A percentile compares a stretch with the other conserved stretches of the same genome.
These are phyloP conservation scores for Thielaviopsis euricoi DNA, from an alignment of 2,329 filamentous ascomycete genomes.

Conservation along the genomic window DNA sequence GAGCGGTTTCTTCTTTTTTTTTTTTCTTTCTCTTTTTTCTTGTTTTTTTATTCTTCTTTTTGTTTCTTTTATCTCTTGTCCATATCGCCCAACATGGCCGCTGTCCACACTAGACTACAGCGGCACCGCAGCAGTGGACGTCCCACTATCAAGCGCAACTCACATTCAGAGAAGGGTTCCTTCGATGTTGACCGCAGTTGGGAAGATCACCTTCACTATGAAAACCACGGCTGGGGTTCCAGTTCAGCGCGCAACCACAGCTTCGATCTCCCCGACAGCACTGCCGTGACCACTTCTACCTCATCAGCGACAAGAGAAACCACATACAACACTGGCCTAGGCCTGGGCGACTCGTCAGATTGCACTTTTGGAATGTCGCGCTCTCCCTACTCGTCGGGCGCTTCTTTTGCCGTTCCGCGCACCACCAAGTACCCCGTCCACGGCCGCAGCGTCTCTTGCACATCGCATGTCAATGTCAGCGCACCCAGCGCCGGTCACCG, in stretches of 20 bases:
- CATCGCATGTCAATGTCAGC: conserved; percentile 35
- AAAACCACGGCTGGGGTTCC: conserved; percentile 20
- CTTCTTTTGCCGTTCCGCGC: conserved; percentile 10
- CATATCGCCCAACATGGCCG: conserved; percentile 15
- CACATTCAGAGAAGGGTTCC: conserved; percentile 43
- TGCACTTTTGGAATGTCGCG: conserved; percentile 3
- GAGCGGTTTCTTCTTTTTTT: neutral
- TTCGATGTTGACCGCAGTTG: conserved; percentile 44
- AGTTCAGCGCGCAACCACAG: conserved; percentile 24
- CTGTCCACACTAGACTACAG: conserved; percentile 14
- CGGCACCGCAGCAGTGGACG: conserved; percentile 12
- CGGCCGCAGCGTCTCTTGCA: conserved; percentile 40
- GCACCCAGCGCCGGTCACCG: conserved; percentile 19
- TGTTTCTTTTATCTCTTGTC: conserved; percentile 16
- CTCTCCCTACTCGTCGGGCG: conserved; percentile 1
- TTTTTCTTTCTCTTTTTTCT: neutral
- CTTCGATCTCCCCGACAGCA: conserved; percentile 26
- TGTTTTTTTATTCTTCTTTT: neutral
- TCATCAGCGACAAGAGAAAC: conserved; percentile 3
- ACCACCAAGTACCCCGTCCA: conserved; percentile 32
- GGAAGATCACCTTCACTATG: conserved; percentile 34
- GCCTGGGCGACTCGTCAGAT: neutral
- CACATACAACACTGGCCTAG: conserved; percentile 2
- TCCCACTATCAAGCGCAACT: conserved; percentile 38
- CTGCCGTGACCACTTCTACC: conserved; percentile 16